Evolutionary conservation across 2,329 filamentous ascomycete species (phyloP), one percentile per base, ranked within the genome.

Genomic region (Aspergillus pseudoterreus): DNA sequence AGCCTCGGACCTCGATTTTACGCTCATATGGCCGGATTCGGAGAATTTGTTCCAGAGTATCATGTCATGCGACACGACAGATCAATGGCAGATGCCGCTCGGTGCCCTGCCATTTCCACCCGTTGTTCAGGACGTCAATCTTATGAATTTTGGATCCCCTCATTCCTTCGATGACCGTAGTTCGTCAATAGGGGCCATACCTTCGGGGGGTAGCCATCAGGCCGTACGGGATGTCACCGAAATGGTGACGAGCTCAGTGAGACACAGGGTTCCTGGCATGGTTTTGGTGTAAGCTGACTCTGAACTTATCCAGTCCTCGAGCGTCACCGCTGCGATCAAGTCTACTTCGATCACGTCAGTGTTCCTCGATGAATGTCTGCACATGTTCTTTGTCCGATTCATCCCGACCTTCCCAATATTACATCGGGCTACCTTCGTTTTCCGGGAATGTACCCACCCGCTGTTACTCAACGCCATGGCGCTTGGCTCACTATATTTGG

Each of bases 341-440:
- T 66, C 70, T 17, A 74, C 65, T 1, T 74, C 71, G 2, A 68
- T 76, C 15, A 76, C 71, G 17, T 77, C 74, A 0, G 71, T 75
- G 17, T 76, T 77, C 35, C 62, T 77, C 6, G 74, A 76, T 48
- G 71, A 74, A 55, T 75, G 73, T 54, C 57, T 77, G 14, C 74
- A 77, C 51, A 75, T 76, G 72, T 77, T 76, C 59, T 77, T 76
- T 49, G 66, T 67, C 12, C 67, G 72, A 14, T 75, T 77, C 51
- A 75, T 75, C 22, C 74, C 74, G 3, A 75, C 72, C 1, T 76
- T 76, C 49, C 74, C 73, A 4, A 63, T 76, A n/a, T 57, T 76
- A 14, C 73, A 76, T 58, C 64, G 70, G 52, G 67, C 72, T 30
- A 76, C 73, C 0, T 76, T 76, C 22, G 65, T 75, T 1, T 75